These are phyloP conservation scores for Rosa rugosa DNA, from an alignment of 306 rosid species.

Conservation along the genomic window DNA sequence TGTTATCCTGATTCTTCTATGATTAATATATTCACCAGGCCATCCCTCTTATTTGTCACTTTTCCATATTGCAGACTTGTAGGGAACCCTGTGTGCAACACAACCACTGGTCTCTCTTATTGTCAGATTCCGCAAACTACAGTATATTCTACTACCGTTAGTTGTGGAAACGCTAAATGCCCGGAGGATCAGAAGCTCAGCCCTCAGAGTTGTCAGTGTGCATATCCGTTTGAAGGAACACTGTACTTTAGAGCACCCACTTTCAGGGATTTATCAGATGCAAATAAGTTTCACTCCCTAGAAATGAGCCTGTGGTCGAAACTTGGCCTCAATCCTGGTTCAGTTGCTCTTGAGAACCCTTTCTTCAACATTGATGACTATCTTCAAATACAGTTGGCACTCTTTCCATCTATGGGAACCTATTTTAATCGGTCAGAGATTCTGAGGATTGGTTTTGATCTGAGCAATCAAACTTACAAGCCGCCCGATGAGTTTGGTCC, in stretches of 20 bases:
- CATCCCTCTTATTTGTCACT: constrained; percentile 20
- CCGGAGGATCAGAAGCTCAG: constrained; percentile 57
- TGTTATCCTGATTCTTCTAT: constrained; percentile 14
- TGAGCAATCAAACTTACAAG: constrained; percentile 84
- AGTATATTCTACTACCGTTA: constrained; percentile 71
- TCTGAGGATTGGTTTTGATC: constrained; percentile 72
- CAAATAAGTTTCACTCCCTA: constrained; percentile 52
- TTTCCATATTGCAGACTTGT: constrained; percentile 54
- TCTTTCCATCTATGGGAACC: constrained; percentile 68
- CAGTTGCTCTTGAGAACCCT: constrained; percentile 73
- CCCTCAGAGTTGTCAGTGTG: constrained; percentile 93
- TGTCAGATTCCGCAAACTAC: constrained; percentile 56
- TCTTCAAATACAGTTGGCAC: constrained; percentile 75
- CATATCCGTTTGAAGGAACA: constrained; percentile 76
- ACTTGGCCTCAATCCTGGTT: constrained; percentile 70
- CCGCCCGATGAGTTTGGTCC: constrained; percentile 85
- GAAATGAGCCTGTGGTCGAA: constrained; percentile 71
- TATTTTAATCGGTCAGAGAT: constrained; percentile 71
- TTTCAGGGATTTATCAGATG: constrained; percentile 67
- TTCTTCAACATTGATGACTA: constrained; percentile 74
- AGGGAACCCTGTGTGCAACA: constrained; percentile 79
- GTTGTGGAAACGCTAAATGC: constrained; percentile 59
- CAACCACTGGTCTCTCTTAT: constrained; percentile 34
- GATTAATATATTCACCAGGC: constrained; percentile 3
- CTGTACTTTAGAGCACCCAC: constrained; percentile 76